Base-by-base conservation (phyloP, 108 stramenopile genomes). In the Aureococcus anophagefferens region DNA sequence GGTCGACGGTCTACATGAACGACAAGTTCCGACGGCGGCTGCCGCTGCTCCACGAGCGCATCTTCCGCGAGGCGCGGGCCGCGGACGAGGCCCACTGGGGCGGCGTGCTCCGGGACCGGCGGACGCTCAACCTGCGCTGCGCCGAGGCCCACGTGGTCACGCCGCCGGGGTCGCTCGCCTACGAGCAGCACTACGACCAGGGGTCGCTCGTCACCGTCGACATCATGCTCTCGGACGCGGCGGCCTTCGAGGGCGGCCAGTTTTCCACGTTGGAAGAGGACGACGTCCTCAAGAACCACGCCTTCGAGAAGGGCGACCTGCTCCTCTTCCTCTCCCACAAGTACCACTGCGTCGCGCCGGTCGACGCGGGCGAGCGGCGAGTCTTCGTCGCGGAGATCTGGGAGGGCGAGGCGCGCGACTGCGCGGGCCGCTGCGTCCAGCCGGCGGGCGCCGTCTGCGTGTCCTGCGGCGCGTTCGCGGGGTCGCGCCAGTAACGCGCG, bases 301-400 rank as follows among this genome's bases (percentile, higher is more conserved):
- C 51, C 21, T 59, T 59, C 51, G 51, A 16, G 21, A 16, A 25
- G 36, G 73, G 73, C 5, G 73, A 73, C 66, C 33, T 33, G 33
- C 44, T 73, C 7, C 35, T 59, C 68, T 73, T 73, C 33, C 62
- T 73, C 5, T 37, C 35, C 46, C 73, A 73, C 66, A 73, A 73
- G 73, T 73, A 68, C 37, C 73, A 73, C 66, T 65, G 64, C 37
- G 44, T 73, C 34, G 5, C 65, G 13, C 31, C 33, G 21, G 68
- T 73, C 32, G n/a, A 25, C 30, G 4, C 31, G 7, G 73, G 65
- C 30, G 14, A 35, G 18, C 18, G 73, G 33, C 64, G 44, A 63
- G 51, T 46, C 0, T 51, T 73, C 33, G 66, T 73, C 30, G 35
- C 64, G 0, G 73, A 73, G 35, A 17, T 73, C 25, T 73, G 73